Percentiles rank a stretch among this genome's conserved stretches.
These are phyloP conservation scores for Diplocarpon rosae DNA, from an alignment of 2,329 filamentous ascomycete species.

Conservation along the genomic window DNA sequence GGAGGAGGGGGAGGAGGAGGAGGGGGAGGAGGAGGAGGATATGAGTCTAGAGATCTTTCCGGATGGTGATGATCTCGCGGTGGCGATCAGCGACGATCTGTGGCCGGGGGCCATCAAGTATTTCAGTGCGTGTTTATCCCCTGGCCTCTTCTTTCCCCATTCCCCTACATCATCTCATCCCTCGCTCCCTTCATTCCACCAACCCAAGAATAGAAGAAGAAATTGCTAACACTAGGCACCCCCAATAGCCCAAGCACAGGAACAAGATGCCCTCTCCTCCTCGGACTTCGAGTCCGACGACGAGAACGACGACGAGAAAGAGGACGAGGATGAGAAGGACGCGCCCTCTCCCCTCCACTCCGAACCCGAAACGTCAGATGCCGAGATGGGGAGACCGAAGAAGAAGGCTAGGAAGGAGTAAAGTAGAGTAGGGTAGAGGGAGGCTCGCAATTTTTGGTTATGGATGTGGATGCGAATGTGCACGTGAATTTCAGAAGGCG, in stretches of 20 bases:
- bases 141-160: background rate
- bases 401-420: conserved; percentile 3
- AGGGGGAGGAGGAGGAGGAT: conserved; percentile 43
- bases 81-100: conserved; percentile 73
- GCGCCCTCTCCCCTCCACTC: background rate
- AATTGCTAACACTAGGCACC: background rate
- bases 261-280: conserved; percentile 56
- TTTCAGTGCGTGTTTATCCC: conserved; percentile 54
- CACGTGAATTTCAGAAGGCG: too few species aligned
- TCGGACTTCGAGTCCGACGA: conserved; percentile 58
- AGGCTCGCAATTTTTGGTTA: background rate
- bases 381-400: conserved; percentile 10
- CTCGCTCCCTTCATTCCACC: background rate
- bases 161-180: background rate
- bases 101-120: conserved; percentile 84
- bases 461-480: too few species aligned
- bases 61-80: conserved; percentile 73
- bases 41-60: conserved; percentile 75
- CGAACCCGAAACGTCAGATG: background rate
- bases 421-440: background rate
- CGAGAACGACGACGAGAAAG: conserved; percentile 42
- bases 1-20: conserved; percentile 33
- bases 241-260: conserved; percentile 53
- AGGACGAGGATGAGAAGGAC: conserved; percentile 25
- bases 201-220: background rate